Evolutionary conservation across 257 asterid species (phyloP).

Genomic region (Primulina huaijiensis): DNA sequence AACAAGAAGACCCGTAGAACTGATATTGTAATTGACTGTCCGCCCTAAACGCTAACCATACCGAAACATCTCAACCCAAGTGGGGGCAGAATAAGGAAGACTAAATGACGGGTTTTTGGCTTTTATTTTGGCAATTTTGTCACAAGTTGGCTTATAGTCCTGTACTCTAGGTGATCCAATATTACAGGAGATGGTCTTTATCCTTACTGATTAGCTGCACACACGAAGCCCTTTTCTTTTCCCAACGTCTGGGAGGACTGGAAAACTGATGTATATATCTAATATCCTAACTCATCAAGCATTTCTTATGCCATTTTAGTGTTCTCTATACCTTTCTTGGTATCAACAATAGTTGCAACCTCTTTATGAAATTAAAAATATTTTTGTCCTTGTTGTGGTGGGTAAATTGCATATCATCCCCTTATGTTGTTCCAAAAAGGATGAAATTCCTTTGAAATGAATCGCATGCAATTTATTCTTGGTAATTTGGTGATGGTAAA

Average conservation of each 20-base stretch:
- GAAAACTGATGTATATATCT: slow-evolving; percentile 50
- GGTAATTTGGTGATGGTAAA: too few relatives aligned
- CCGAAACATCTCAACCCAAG: slow-evolving; percentile 23
- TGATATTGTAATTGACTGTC: slow-evolving; percentile 40
- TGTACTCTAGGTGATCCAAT: slow-evolving; percentile 33
- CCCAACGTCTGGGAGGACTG: slow-evolving; percentile 29
- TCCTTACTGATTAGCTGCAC: slow-evolving; percentile 50
- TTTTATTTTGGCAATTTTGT: slow-evolving; percentile 40
- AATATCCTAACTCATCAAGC: slow-evolving; percentile 33
- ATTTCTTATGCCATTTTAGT: slow-evolving; percentile 19
- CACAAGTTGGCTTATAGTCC: slow-evolving; percentile 28
- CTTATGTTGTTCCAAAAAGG: neutral
- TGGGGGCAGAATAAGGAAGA: slow-evolving; percentile 32
- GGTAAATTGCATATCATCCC: neutral
- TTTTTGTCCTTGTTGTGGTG: neutral
- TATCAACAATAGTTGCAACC: neutral
- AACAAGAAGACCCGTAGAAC: slow-evolving; percentile 42
- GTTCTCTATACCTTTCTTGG: neutral
- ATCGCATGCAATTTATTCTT: too few relatives aligned
- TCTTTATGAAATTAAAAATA: neutral
- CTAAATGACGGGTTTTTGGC: slow-evolving; percentile 37
- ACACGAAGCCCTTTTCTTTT: slow-evolving; percentile 24
- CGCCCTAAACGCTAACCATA: slow-evolving; percentile 45
- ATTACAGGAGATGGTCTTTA: slow-evolving; percentile 41
- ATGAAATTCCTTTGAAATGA: too few relatives aligned